A percentile compares a stretch with the other conserved stretches of the same genome.
These are phyloP conservation scores for Dipsacomyces acuminosporus DNA, from an alignment of 371 early-diverging fungal genomes.

Conservation along the genomic window DNA sequence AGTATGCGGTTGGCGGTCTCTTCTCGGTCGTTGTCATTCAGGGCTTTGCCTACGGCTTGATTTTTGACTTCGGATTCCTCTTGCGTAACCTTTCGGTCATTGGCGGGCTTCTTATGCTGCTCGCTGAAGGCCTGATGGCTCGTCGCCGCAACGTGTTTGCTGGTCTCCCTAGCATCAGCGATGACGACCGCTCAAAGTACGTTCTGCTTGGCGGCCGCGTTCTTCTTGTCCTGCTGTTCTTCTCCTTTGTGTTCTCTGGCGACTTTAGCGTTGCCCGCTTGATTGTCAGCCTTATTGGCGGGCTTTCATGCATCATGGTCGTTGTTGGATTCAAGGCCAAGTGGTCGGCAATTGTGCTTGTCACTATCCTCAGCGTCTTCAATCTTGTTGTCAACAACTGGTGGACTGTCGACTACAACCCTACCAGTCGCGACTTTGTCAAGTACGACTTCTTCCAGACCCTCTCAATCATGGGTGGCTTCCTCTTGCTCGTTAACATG, in stretches of 20 bases:
- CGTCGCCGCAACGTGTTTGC: conserved; percentile 81
- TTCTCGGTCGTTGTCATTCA: conserved; percentile 78
- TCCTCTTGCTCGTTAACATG: conserved; percentile 82
- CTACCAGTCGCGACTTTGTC: conserved; percentile 82
- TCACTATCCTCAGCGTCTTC: conserved; percentile 78
- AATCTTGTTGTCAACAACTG: conserved; percentile 94
- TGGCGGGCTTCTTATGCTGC: conserved; percentile 91
- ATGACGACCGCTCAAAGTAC: conserved; percentile 77
- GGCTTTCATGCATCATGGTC: conserved; percentile 89
- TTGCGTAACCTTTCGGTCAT: conserved; percentile 86
- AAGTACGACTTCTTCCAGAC: conserved; percentile 99
- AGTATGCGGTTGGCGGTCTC: conserved; percentile 76
- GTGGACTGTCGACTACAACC: conserved; percentile 83
- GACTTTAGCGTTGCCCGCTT: conserved; percentile 68
- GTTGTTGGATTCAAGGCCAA: conserved; percentile 96
- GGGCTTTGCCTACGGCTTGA: conserved; percentile 87
- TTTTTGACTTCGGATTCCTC: conserved; percentile 85
- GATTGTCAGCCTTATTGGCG: conserved; percentile 66
- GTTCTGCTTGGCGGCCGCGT: conserved; percentile 88
- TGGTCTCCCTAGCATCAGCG: conserved; percentile 77
- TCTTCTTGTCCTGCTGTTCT: conserved; percentile 84
- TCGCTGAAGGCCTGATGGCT: conserved; percentile 66
- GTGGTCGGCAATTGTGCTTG: conserved; percentile 88
- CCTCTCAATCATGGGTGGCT: conserved; percentile 91
- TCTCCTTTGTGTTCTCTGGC: conserved; percentile 83